Base-by-base conservation (phyloP, 306 rosid species). In the Alnus rubra region DNA sequence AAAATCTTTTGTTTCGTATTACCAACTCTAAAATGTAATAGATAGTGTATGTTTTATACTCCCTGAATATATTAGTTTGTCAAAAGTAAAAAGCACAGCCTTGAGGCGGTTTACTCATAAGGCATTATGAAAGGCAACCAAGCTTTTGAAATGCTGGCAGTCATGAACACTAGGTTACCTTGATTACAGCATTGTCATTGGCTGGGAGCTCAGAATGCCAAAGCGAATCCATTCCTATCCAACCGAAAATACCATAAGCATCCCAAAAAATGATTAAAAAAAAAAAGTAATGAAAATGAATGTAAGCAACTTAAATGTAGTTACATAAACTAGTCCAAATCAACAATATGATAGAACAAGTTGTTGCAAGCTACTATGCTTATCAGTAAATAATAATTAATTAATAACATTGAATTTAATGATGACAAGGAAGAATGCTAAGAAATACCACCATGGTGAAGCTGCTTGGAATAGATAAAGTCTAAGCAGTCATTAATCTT, bases 401-500 rank as follows among this genome's bases (percentile, higher is more conserved):
- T 9, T 65, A 39, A 59, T 30, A 68, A 78, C 14, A 15, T 74
- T 52, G 68, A 31, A 19, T 5, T 12, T n/a, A 75, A 31, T 28
- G 35, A 18, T 30, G 74, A 31, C 3, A 64, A 55, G 53, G 44
- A 62, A 42, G 56, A 58, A 64, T 45, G 76, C 74, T 8, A 35
- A 8, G 84, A 42, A 42, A 78, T 92, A 91, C 94, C 98, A 78
- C 93, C 94, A 81, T 88, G 75, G 84, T 91, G 99, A 82, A 96
- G 97, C 90, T 89, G 97, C 92, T 93, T 96, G 63, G 98, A 96
- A 65, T 87, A 77, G 74, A 96, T 96, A 86, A 96, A 96, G 78
- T 96, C 98, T 65, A 96, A 87, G 87, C 99, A 96, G 87, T 96
- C 96, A 12, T 90, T 90, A 45, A 96, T 90, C 92, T 96, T 93